Base-by-base conservation (phyloP, 2,329 filamentous ascomycete genomes). In the Ophiostoma ips region DNA sequence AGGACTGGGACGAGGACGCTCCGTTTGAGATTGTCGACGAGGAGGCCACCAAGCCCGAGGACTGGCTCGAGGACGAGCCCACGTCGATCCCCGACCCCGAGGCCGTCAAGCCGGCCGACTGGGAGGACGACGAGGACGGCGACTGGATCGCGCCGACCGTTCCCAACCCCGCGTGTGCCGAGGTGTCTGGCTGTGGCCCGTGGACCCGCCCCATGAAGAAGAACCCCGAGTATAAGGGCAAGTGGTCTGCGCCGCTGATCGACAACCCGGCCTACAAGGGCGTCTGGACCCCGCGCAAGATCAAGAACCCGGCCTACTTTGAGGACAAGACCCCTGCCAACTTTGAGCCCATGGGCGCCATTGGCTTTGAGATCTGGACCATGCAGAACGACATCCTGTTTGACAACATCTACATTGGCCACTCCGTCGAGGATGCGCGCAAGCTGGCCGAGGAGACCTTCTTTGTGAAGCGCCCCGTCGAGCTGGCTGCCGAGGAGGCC, bases 211-310 rank as follows among this genome's bases (percentile, higher is more conserved):
- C 92, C 58, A 80, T 86, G 79, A 95, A 82, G 73, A 86, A 84
- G 74, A 96, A 96, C 81, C 87, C 87, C 57, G 84, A 76, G 56
- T 96, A 94, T 82, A 96, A 96, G 86, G 92, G 92, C 81, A 94
- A 94, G 77, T 98, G 92, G 92, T 80, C 79, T 58, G 85, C 92
- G 44, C 87, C 88, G 55, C 78, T 81, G 67, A 87, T 98, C 61
- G 90, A 96, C 71, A 98, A 98, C 81, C 92, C 92, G 53, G 87
- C 76, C 61, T 98, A 96, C 81, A 96, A 96, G 83, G 92, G 92
- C 59, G 73, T 80, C 55, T 98, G 92, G 92, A 80, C 81, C 64
- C 90, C 92, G 60, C 81, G 82, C 70, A 95, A 95, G 84, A 95
- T 98, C 66, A 74, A 84, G 71, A 98, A 98, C 83, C 92, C 92